A percentile compares a stretch with the other conserved stretches of the same genome.
phyloP scores from a whole-genome alignment of 768 basidiomycete species.

The Suillus alpinus region DNA sequence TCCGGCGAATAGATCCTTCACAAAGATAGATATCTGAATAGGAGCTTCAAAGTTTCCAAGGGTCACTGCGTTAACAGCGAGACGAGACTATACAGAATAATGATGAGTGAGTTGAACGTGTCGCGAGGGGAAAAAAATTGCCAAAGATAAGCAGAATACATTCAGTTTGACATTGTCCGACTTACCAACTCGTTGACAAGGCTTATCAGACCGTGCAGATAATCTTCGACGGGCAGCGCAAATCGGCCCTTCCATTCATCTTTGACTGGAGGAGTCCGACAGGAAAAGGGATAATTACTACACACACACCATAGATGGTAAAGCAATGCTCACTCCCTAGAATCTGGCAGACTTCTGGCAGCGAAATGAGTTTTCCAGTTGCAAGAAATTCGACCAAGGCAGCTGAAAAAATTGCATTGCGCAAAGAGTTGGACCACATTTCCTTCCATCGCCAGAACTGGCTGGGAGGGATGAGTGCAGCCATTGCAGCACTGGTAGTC shows the following conservation, averaged over 20 bases:
- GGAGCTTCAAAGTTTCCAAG: slow-evolving; percentile 79
- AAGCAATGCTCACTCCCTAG: slow-evolving; percentile 62
- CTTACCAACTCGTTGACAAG: slow-evolving; percentile 78
- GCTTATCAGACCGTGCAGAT: slow-evolving; percentile 75
- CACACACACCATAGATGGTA: background rate
- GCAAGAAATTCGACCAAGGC: slow-evolving; percentile 66
- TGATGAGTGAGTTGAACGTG: slow-evolving; percentile 7
- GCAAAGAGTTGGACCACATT: slow-evolving; percentile 72
- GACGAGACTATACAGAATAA: slow-evolving; percentile 54
- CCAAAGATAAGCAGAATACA: background rate
- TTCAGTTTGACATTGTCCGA: slow-evolving; percentile 2
- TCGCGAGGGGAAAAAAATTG: background rate
- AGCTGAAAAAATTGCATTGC: slow-evolving; percentile 64
- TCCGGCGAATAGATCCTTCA: slow-evolving; percentile 79
- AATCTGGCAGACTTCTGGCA: slow-evolving; percentile 47
- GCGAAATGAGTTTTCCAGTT: slow-evolving; percentile 54
- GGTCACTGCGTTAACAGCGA: slow-evolving; percentile 81
- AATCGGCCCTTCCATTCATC: slow-evolving; percentile 70
- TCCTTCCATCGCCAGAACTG: slow-evolving; percentile 87
- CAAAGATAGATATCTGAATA: slow-evolving; percentile 72
- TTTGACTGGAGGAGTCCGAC: slow-evolving; percentile 46
- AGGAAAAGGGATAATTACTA: background rate
- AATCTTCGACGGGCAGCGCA: slow-evolving; percentile 68
- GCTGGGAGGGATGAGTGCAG: slow-evolving; percentile 58
- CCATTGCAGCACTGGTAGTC: slow-evolving; percentile 49